Evolutionary conservation across 208 protist genomes (phyloP).

Genomic region (Acanthamoeba royreba): DNA sequence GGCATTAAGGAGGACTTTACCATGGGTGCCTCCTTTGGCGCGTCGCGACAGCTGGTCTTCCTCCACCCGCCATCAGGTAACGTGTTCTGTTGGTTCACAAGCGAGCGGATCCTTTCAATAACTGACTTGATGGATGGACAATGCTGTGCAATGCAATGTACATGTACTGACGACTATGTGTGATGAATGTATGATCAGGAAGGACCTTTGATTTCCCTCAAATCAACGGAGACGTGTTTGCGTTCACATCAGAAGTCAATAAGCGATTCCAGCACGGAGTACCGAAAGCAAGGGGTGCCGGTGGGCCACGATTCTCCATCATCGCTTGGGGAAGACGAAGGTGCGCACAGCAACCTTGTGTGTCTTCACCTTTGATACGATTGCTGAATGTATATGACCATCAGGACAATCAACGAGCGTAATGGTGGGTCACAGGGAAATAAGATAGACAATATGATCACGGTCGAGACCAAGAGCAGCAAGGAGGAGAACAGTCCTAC

Average conservation of each 20-base stretch:
- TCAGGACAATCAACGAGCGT: background rate
- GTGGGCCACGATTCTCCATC: constrained; percentile 86
- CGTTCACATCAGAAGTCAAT: constrained; percentile 89
- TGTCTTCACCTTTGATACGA: background rate
- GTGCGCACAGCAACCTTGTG: constrained; percentile 70
- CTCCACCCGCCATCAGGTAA: constrained; percentile 84
- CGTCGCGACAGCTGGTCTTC: constrained; percentile 84
- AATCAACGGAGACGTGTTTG: constrained; percentile 89
- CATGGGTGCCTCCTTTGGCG: constrained; percentile 86
- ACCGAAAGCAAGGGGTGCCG: constrained; percentile 70
- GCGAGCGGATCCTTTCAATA: too few relatives aligned
- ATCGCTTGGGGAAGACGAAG: constrained; percentile 87
- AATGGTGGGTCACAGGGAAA: background rate
- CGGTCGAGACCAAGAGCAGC: background rate
- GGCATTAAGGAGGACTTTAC: constrained; percentile 88
- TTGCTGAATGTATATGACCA: background rate
- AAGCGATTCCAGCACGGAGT: constrained; percentile 88
- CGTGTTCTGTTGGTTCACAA: background rate
- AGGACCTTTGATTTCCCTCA: constrained; percentile 89
- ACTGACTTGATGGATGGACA: too few relatives aligned
- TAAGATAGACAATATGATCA: background rate
- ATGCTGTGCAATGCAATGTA: background rate
- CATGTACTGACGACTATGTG: background rate
- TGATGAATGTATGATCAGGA: background rate
- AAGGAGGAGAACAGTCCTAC: background rate